A percentile compares a stretch with the other conserved stretches of the same genome.
Evolutionary conservation across 2,329 filamentous ascomycete genomes (phyloP).

Genomic region (Chaetomiaceae sp.): DNA sequence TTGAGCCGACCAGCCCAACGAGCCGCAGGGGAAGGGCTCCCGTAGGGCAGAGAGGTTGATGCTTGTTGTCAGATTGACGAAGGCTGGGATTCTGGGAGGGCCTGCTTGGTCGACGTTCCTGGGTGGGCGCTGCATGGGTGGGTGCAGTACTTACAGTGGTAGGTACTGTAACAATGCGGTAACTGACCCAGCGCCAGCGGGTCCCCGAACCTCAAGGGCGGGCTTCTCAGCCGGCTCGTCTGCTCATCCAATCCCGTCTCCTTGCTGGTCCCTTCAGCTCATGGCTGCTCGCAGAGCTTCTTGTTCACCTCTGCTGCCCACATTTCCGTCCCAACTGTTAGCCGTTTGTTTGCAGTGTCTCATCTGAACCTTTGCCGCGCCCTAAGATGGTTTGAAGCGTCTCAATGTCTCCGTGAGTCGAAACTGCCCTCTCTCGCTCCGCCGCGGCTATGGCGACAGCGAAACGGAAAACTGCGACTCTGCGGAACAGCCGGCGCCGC

Average conservation of each 20-base stretch:
- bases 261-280: constrained; percentile 13
- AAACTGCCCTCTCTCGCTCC: constrained; percentile 15
- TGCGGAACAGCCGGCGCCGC: constrained; percentile 19
- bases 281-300: neutral
- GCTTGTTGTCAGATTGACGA: neutral
- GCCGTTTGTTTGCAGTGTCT: neutral
- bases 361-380: neutral
- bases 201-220: neutral
- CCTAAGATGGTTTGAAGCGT: constrained; percentile 1
- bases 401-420: constrained; percentile 19
- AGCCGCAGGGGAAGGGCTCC: neutral
- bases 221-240: neutral
- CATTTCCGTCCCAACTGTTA: neutral
- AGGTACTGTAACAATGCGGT: too few species aligned
- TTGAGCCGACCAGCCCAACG: neutral
- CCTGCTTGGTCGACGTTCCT: neutral
- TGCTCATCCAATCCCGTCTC: constrained; percentile 11
- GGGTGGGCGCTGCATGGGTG: neutral
- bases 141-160: too few species aligned
- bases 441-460: constrained; percentile 24
- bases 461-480: constrained; percentile 14
- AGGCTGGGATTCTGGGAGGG: too few species aligned
- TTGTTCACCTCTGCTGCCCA: neutral
- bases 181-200: too few species aligned
- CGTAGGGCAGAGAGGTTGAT: neutral